These are phyloP conservation scores for Lichtheimia ornata DNA, from an alignment of 371 early-diverging fungal species.

Conservation along the genomic window DNA sequence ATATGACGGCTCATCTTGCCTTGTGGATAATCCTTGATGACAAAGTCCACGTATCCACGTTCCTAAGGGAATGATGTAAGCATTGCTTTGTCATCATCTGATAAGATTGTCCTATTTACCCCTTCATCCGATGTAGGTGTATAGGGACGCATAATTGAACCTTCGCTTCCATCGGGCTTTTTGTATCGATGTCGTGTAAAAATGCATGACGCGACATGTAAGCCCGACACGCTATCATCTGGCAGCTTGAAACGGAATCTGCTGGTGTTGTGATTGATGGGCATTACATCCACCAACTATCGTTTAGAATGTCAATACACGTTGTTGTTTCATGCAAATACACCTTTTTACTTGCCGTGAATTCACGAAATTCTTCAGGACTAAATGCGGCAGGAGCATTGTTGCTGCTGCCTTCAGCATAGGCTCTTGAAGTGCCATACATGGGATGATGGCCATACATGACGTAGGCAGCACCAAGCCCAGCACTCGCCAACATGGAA, in stretches of 20 bases:
- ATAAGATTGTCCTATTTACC: conserved; percentile 17
- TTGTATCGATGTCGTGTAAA: conserved; percentile 69
- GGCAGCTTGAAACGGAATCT: conserved; percentile 83
- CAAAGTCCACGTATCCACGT: conserved; percentile 82
- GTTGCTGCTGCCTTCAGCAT: conserved; percentile 1
- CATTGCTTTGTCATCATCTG: background rate
- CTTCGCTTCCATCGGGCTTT: conserved; percentile 61
- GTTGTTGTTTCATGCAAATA: background rate
- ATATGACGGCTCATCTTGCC: conserved; percentile 83
- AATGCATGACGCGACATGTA: conserved; percentile 83
- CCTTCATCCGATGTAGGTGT: conserved; percentile 82
- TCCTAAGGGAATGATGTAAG: conserved; percentile 23
- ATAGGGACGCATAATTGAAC: conserved; percentile 84
- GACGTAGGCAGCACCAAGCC: conserved; percentile 2
- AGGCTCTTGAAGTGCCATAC: background rate
- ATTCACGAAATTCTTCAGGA: conserved; percentile 13
- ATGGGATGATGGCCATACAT: background rate
- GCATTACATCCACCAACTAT: conserved; percentile 55
- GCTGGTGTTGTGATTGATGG: conserved; percentile 80
- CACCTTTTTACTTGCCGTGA: conserved; percentile 4
- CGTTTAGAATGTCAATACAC: conserved; percentile 17
- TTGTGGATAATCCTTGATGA: conserved; percentile 78
- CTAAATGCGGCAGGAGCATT: conserved; percentile 3
- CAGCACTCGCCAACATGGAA: conserved; percentile 1
- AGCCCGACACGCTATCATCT: conserved; percentile 57